These are phyloP conservation scores for Ilex paraguariensis DNA, from an alignment of 305 asterid species.

Conservation along the genomic window DNA sequence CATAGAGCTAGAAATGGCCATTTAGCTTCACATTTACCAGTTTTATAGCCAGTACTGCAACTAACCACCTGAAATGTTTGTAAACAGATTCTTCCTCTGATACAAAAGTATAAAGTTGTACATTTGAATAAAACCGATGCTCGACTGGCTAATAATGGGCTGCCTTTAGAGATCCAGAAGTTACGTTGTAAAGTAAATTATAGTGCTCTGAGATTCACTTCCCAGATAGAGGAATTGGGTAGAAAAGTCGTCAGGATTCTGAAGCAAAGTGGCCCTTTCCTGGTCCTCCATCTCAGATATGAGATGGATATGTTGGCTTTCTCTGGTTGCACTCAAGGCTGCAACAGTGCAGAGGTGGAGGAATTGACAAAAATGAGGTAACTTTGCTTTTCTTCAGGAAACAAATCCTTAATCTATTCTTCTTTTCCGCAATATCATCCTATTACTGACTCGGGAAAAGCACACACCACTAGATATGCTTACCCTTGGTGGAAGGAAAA, in stretches of 20 bases:
- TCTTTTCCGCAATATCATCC: not conserved
- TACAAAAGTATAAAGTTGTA: constrained; percentile 69
- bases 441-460: constrained; percentile 3
- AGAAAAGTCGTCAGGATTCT: constrained; percentile 58
- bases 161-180: constrained; percentile 65
- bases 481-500: constrained; percentile 94
- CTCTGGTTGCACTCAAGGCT: constrained; percentile 82
- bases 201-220: constrained; percentile 56
- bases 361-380: constrained; percentile 86
- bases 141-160: constrained; percentile 80
- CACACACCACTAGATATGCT: constrained; percentile 44
- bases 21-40: not conserved
- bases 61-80: constrained; percentile 1
- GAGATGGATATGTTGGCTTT: constrained; percentile 97
- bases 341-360: constrained; percentile 59
- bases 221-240: constrained; percentile 77
- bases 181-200: constrained; percentile 82
- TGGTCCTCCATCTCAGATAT: constrained; percentile 85
- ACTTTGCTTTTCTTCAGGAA: not conserved
- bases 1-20: not conserved
- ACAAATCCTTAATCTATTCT: not conserved
- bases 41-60: not conserved
- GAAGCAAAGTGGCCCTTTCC: constrained; percentile 63
- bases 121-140: constrained; percentile 86
- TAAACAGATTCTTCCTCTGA: constrained; percentile 78